Evolutionary conservation across 2,329 filamentous ascomycete species (phyloP).

Genomic region (Chlorencoelia australis): DNA sequence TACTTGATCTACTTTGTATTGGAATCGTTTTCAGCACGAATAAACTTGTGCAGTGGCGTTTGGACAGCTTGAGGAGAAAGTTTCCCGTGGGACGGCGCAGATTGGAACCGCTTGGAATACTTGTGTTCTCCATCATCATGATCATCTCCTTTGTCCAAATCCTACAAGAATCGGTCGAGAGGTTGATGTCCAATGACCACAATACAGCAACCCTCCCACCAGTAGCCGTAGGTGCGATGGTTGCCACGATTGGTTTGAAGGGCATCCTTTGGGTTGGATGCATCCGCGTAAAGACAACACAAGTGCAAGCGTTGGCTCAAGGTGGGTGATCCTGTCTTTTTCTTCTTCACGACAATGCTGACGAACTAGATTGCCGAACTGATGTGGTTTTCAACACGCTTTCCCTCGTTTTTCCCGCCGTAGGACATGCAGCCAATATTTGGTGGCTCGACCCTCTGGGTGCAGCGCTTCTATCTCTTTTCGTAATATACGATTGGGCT

Average conservation of each 20-base stretch:
- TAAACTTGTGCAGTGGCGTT: slow-evolving; percentile 44
- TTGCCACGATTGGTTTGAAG: slow-evolving; percentile 45
- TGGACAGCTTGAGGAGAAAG: slow-evolving; percentile 37
- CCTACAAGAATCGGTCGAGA: slow-evolving; percentile 45
- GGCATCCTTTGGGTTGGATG: slow-evolving; percentile 49
- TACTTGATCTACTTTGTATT: slow-evolving; percentile 48
- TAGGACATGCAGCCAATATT: slow-evolving; percentile 43
- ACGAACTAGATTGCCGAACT: slow-evolving; percentile 43
- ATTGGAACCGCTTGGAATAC: slow-evolving; percentile 47
- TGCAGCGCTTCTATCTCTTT: slow-evolving; percentile 49
- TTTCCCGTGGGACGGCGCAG: slow-evolving; percentile 46
- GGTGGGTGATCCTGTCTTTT: slow-evolving; percentile 10
- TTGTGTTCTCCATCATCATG: slow-evolving; percentile 52
- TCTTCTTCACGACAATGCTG: neutral
- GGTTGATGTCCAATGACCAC: slow-evolving; percentile 37
- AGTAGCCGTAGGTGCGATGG: slow-evolving; percentile 44
- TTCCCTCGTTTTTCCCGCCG: slow-evolving; percentile 47
- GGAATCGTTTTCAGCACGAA: slow-evolving; percentile 49
- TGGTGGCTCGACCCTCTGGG: slow-evolving; percentile 57
- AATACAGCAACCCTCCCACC: slow-evolving; percentile 36
- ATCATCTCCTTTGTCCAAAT: slow-evolving; percentile 51
- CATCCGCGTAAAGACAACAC: slow-evolving; percentile 45
- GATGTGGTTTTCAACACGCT: slow-evolving; percentile 53
- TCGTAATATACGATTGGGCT: slow-evolving; percentile 59
- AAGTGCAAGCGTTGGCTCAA: slow-evolving; percentile 50